Evolutionary conservation across 768 basidiomycete genomes (phyloP).

Genomic region (Ramaria rubella): DNA sequence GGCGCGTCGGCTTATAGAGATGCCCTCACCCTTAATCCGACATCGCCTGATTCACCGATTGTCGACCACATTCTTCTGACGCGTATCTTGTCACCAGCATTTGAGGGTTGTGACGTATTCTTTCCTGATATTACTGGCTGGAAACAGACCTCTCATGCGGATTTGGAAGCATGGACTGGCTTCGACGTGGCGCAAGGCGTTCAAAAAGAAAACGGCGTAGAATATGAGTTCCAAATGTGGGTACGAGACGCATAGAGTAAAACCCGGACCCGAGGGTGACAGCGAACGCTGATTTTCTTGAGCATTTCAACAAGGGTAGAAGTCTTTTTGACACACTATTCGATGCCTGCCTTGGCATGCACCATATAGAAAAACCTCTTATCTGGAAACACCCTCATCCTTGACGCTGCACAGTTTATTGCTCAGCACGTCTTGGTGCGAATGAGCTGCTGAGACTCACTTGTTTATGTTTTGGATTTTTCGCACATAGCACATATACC

Average conservation of each 20-base stretch:
- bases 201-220: slow-evolving; percentile 75
- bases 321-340: background rate
- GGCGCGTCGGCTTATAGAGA: slow-evolving; percentile 82
- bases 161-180: slow-evolving; percentile 71
- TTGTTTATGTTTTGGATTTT: slow-evolving; percentile 97
- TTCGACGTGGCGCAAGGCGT: slow-evolving; percentile 69
- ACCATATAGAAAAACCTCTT: background rate
- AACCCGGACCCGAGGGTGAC: background rate
- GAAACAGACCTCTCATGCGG: slow-evolving; percentile 52
- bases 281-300: background rate
- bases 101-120: slow-evolving; percentile 81
- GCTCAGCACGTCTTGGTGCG: background rate
- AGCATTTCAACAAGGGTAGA: background rate
- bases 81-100: slow-evolving; percentile 65
- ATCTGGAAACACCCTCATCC: slow-evolving; percentile 32
- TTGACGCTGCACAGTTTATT: slow-evolving; percentile 46
- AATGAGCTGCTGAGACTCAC: slow-evolving; percentile 35
- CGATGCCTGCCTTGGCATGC: background rate
- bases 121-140: slow-evolving; percentile 70
- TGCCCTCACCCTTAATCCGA: slow-evolving; percentile 40
- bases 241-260: slow-evolving; percentile 31
- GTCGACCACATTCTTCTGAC: slow-evolving; percentile 87
- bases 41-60: slow-evolving; percentile 27
- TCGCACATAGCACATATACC: slow-evolving; percentile 87
- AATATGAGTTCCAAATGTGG: slow-evolving; percentile 98